Conservation (phyloP, 192 early-diverging fungal genomes). For the Entophlyctis helioformis region DNA sequence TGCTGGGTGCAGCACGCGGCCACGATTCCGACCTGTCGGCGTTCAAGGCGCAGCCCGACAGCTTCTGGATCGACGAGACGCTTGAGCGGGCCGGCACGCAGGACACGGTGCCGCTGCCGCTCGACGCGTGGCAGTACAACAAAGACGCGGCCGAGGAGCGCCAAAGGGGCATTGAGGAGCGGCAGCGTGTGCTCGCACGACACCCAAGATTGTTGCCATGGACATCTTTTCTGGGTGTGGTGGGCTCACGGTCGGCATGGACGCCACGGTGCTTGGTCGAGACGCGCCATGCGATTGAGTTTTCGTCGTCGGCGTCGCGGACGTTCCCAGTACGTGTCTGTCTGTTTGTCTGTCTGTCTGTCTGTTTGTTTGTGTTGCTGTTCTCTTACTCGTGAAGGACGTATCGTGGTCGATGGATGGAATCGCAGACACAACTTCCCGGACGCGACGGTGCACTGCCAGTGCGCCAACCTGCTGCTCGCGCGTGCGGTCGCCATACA, state of each 20-base stretch:
- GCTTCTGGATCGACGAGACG: constrained; percentile 8
- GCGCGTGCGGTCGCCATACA: constrained; percentile 46
- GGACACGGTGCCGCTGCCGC: not conserved
- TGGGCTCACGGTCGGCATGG: constrained; percentile 51
- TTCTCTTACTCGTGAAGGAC: too few relatives aligned
- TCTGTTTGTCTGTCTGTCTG: not conserved
- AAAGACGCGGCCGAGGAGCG: constrained; percentile 11
- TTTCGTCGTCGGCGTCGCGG: constrained; percentile 37
- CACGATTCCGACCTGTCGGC: constrained; percentile 18
- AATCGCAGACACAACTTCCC: constrained; percentile 48
- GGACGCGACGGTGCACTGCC: constrained; percentile 40
- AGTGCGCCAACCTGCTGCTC: constrained; percentile 50
- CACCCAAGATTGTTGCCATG: constrained; percentile 28
- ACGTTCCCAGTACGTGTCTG: constrained; percentile 54
- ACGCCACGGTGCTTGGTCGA: constrained; percentile 40
- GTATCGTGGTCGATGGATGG: too few relatives aligned
- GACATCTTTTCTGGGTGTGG: constrained; percentile 65
- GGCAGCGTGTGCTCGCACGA: not conserved
- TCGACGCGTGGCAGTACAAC: not conserved
- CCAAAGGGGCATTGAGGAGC: constrained; percentile 10
- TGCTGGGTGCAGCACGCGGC: constrained; percentile 43
- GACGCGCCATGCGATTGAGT: constrained; percentile 54
- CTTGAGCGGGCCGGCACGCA: constrained; percentile 5
- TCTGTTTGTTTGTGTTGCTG: not conserved
- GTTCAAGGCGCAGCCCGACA: constrained; percentile 5